A percentile compares a stretch with the other conserved stretches of the same genome.
Evolutionary conservation across 176 grass and related monocot species (phyloP).

Genomic region (Juncus inflexus): DNA sequence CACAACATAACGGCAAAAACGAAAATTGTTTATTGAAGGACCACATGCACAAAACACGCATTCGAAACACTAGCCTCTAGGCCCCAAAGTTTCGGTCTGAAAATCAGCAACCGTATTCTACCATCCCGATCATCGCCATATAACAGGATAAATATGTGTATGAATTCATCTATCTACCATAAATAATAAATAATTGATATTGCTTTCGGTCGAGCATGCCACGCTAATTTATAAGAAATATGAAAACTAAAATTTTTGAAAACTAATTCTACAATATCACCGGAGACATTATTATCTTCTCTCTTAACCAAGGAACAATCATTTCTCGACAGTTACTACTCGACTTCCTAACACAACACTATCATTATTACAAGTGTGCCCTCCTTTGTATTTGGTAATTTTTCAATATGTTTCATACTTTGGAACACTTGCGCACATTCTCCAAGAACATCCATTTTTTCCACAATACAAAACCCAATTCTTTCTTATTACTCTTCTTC

Average conservation of each 20-base stretch:
- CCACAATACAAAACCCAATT: too few species aligned
- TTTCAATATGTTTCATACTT: too few species aligned
- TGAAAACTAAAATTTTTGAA: neutral
- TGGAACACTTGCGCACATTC: too few species aligned
- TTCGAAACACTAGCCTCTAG: neutral
- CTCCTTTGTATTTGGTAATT: too few species aligned
- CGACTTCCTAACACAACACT: too few species aligned
- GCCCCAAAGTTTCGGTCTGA: neutral
- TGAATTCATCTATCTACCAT: constrained; percentile 12
- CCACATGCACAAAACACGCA: constrained; percentile 23
- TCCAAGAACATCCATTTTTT: too few species aligned
- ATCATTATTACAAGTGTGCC: too few species aligned
- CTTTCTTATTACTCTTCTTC: too few species aligned
- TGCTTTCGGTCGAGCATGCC: neutral
- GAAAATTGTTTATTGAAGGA: neutral
- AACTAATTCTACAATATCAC: too few species aligned
- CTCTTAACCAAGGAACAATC: too few species aligned
- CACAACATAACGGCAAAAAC: neutral
- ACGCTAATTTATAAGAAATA: constrained; percentile 5
- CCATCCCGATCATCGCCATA: neutral
- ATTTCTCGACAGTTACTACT: too few species aligned
- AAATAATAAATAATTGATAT: constrained; percentile 24
- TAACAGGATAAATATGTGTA: neutral
- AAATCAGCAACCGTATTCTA: neutral
- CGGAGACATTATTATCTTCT: too few species aligned